A percentile compares a stretch with the other conserved stretches of the same genome.
Conservation (phyloP, 768 basidiomycete species). For the Podaxis pistillaris region DNA sequence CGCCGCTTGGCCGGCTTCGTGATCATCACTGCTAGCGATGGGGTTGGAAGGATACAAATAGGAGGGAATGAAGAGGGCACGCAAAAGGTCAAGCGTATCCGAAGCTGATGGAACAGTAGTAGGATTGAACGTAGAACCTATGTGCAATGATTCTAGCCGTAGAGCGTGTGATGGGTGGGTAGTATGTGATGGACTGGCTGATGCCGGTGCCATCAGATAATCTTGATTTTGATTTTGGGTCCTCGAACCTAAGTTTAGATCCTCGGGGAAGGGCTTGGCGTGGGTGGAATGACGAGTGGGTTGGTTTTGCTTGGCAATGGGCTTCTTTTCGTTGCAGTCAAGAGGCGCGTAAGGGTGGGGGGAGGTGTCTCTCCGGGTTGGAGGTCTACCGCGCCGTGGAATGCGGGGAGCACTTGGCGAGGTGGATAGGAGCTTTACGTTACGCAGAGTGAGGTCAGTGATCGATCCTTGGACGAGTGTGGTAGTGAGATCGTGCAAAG, state of each 20-base stretch:
- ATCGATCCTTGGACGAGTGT: not conserved
- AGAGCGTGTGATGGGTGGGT: not conserved
- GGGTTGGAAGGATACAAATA: not conserved
- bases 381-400: not conserved
- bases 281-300: not conserved
- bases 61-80: not conserved
- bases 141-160: not conserved
- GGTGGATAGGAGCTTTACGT: not conserved
- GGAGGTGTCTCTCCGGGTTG: not conserved
- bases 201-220: not conserved
- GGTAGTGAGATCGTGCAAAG: not conserved
- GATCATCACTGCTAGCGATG: not conserved
- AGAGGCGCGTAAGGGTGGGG: not conserved
- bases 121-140: not conserved
- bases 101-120: not conserved
- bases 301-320: not conserved
- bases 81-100: not conserved
- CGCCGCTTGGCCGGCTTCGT: not conserved
- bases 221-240: not conserved
- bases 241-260: not conserved
- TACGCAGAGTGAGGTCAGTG: not conserved
- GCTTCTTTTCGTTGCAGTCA: not conserved
- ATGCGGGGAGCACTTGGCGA: not conserved
- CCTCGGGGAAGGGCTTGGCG: conserved; percentile 3
- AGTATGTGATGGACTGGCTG: not conserved